Evolutionary conservation across 495 filamentous ascomycete genomes (phyloP), one percentile per base, ranked within the genome.

Genomic region (Aspergillus haitiensis): DNA sequence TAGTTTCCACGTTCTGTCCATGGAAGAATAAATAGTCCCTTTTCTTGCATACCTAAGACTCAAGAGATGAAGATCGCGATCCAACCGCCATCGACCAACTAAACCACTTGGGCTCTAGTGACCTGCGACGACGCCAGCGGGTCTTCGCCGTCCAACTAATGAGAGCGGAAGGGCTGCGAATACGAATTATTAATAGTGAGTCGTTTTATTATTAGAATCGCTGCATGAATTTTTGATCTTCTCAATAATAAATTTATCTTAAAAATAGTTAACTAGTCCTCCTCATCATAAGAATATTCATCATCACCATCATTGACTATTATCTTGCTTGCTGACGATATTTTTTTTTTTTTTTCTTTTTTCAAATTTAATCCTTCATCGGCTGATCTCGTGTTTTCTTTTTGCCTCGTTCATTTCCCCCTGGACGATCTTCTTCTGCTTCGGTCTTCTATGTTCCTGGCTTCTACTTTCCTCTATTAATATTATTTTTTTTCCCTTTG

Each of bases 161-260:
- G 44, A 47, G 44, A 47, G 6, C 16, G 3, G 21, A 18, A 47
- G 6, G 44, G 44, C 44, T 15, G 15, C 27, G 44, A 47, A 47
- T 47, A 47, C 44, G 44, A 47, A 47, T 47, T 47, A 47, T 47
- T 47, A 47, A 47, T 47, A 47, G 44, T 47, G 15, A 11, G 39
- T 18, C n/a, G 52, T 42, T 55, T 56, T 56, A 61, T 59, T 59
- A 59, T 59, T 59, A 59, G 56, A 50, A 58, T 33, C 40, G 44
- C 44, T 47, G 44, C 44, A 47, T 47, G 44, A 47, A 7, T 47
- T 47, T 47, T n/a, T 7, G 44, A n/a, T 46, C 42, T 46, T 46
- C 42, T 13, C 37, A 40, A 27, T 27, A 27, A 27, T 27, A 27
- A 27, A 40, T 2, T 16, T 8, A 46, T 46, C 42, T 5, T 47